phyloP scores from a whole-genome alignment of 1,284 basidiomycete genomes.

The Cutaneotrichosporon sp. region DNA sequence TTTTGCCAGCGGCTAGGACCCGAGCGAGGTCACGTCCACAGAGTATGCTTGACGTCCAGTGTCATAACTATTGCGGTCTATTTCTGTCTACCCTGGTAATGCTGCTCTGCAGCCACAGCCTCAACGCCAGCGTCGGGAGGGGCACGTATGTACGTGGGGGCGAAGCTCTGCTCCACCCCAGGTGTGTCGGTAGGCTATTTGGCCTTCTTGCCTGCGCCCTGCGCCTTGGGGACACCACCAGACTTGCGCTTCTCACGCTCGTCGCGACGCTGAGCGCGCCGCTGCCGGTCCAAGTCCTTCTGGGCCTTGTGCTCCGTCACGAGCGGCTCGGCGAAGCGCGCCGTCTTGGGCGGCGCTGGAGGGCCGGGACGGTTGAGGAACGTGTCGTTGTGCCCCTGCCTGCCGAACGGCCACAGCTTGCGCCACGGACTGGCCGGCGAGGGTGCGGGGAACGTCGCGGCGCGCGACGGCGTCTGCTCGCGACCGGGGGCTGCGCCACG shows the following conservation, averaged over 20 bases:
- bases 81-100: not conserved
- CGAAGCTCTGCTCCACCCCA: not conserved
- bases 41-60: no score
- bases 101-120: not conserved
- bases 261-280: slow-evolving; percentile 2
- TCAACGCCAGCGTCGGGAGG: not conserved
- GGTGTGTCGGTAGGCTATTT: not conserved
- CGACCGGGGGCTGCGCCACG: not conserved
- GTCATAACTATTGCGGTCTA: not conserved
- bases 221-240: not conserved
- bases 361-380: not conserved
- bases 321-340: not conserved
- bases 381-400: not conserved
- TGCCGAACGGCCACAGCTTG: slow-evolving; percentile 4
- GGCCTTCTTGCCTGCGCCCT: slow-evolving; percentile 1
- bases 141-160: not conserved
- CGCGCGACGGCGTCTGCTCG: not conserved
- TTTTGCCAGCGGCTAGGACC: no score
- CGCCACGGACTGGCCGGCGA: not conserved
- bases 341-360: not conserved
- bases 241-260: slow-evolving; percentile 1
- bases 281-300: slow-evolving; percentile 1
- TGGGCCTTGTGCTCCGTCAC: not conserved
- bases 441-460: not conserved
- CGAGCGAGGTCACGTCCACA: no score